Conservation (phyloP, 371 early-diverging fungal genomes). For the Mucor racemosus region DNA sequence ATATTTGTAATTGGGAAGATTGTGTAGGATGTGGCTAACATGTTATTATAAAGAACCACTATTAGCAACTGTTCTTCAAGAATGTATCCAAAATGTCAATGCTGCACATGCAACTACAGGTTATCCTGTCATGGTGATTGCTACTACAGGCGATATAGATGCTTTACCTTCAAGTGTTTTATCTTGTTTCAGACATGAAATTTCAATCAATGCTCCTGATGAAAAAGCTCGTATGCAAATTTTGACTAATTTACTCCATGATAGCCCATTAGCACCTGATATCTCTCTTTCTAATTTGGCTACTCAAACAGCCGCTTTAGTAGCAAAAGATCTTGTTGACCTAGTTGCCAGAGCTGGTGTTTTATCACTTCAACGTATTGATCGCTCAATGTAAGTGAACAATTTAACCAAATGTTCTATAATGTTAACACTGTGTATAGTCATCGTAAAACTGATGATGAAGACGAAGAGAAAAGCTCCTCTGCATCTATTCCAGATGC, state of each 20-base stretch:
- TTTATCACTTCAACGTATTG: conserved; percentile 70
- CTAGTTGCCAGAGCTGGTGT: conserved; percentile 76
- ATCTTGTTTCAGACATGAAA: conserved; percentile 78
- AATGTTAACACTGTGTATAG: conserved; percentile 3
- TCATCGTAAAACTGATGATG: conserved; percentile 13
- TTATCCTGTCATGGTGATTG: conserved; percentile 79
- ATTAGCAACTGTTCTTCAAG: conserved; percentile 69
- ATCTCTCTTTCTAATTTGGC: conserved; percentile 73
- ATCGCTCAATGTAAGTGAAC: conserved; percentile 55
- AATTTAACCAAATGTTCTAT: neutral
- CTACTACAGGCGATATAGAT: conserved; percentile 79
- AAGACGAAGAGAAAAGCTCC: neutral
- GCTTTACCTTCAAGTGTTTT: conserved; percentile 72
- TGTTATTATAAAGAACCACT: conserved; percentile 45
- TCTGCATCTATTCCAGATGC: neutral
- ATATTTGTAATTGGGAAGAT: neutral
- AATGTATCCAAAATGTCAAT: conserved; percentile 66
- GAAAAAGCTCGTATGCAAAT: conserved; percentile 71
- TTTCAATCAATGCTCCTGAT: conserved; percentile 75
- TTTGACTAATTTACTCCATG: conserved; percentile 55
- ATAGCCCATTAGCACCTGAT: conserved; percentile 75
- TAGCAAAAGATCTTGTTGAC: conserved; percentile 82
- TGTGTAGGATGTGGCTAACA: neutral
- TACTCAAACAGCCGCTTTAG: conserved; percentile 91
- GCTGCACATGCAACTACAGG: conserved; percentile 60